A percentile compares a stretch with the other conserved stretches of the same genome.
Evolutionary conservation across 495 filamentous ascomycete species (phyloP).

Genomic region (Neurospora hispaniola): DNA sequence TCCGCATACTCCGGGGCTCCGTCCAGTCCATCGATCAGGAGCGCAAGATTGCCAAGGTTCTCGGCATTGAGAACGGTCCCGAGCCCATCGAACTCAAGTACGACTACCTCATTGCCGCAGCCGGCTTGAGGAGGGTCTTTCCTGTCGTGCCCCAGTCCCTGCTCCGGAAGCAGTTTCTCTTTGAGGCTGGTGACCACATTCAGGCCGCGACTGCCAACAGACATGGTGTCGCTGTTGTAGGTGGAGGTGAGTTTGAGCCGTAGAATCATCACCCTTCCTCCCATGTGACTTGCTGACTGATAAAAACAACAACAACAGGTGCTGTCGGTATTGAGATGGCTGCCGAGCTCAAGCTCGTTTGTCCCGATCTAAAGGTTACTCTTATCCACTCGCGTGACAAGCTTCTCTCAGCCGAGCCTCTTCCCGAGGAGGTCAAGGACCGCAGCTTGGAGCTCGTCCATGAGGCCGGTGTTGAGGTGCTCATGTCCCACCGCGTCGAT

Average conservation of each 20-base stretch:
- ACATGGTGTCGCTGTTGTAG: constrained; percentile 49
- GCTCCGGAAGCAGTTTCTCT: constrained; percentile 41
- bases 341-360: constrained; percentile 49
- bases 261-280: background rate
- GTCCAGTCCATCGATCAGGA: constrained; percentile 42
- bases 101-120: constrained; percentile 53
- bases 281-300: background rate
- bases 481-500: constrained; percentile 39
- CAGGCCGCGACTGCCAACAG: constrained; percentile 23
- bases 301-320: constrained; percentile 31
- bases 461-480: constrained; percentile 45
- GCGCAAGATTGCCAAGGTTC: constrained; percentile 39
- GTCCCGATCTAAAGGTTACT: constrained; percentile 48
- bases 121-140: constrained; percentile 50
- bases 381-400: constrained; percentile 55
- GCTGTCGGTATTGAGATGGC: constrained; percentile 68
- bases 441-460: constrained; percentile 37
- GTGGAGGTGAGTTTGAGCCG: constrained; percentile 27
- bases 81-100: constrained; percentile 35
- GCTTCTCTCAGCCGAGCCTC: constrained; percentile 54
- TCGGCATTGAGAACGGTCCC: constrained; percentile 14
- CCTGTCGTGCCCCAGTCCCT: constrained; percentile 52
- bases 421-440: constrained; percentile 55
- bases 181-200: constrained; percentile 42
- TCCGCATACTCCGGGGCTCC: constrained; percentile 47